A percentile compares a stretch with the other conserved stretches of the same genome.
Conservation (phyloP, 805 yeast genomes). For the Wickerhamomyces pijperi region DNA sequence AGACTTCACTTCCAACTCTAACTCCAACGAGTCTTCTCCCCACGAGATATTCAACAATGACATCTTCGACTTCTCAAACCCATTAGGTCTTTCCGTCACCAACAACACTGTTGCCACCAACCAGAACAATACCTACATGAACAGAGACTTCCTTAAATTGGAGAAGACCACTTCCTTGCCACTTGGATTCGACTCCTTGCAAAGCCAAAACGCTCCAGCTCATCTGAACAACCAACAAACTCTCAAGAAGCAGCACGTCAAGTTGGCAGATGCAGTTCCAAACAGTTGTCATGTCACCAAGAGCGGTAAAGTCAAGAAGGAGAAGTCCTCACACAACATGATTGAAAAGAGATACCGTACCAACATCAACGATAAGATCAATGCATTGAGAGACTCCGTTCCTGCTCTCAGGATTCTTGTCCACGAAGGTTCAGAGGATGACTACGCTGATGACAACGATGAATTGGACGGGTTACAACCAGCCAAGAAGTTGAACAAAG, state of each 20-base stretch:
- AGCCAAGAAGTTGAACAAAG: constrained; percentile 68
- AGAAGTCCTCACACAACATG: constrained; percentile 55
- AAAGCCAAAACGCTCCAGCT: neutral
- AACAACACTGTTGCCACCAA: neutral
- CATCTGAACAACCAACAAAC: constrained; percentile 7
- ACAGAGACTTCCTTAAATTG: neutral
- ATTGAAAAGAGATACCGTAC: constrained; percentile 65
- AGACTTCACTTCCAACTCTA: constrained; percentile 6
- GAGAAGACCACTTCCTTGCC: neutral
- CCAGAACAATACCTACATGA: neutral
- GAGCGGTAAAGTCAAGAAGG: constrained; percentile 23
- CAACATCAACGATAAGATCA: constrained; percentile 58
- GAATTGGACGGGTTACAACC: constrained; percentile 67
- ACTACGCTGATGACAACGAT: constrained; percentile 45
- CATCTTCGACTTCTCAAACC: neutral
- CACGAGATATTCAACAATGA: constrained; percentile 3
- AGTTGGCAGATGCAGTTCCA: constrained; percentile 16
- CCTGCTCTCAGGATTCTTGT: constrained; percentile 43
- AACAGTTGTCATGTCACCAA: constrained; percentile 14
- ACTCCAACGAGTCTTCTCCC: constrained; percentile 8
- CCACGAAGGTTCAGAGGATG: constrained; percentile 39
- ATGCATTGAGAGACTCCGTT: constrained; percentile 52
- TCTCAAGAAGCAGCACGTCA: constrained; percentile 4
- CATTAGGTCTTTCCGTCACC: neutral
- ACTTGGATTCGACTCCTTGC: neutral